Evolutionary conservation across 2,329 filamentous ascomycete species (phyloP).

Genomic region (Cadophora malorum): DNA sequence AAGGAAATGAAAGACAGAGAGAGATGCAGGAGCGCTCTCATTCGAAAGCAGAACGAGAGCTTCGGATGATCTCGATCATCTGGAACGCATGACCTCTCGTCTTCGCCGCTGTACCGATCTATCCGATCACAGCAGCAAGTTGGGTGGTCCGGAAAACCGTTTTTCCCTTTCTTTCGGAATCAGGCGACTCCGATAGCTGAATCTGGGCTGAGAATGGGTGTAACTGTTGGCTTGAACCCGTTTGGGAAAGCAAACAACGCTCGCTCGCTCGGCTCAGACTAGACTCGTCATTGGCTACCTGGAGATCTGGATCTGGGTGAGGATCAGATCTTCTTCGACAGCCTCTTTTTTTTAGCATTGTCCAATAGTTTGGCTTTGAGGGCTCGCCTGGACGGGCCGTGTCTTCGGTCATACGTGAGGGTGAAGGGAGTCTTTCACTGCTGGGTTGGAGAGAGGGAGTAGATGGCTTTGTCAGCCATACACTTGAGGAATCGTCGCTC

Average conservation of each 20-base stretch:
- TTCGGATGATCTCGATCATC: slow-evolving; percentile 4
- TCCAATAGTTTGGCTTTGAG: background rate
- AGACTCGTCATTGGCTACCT: background rate
- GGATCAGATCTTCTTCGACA: background rate
- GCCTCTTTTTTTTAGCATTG: slow-evolving; percentile 1
- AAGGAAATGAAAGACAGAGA: background rate
- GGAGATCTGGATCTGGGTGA: background rate
- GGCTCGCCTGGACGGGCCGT: background rate
- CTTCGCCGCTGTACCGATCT: too few species aligned
- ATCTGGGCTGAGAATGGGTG: background rate
- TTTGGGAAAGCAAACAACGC: slow-evolving; percentile 3
- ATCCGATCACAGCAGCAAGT: background rate
- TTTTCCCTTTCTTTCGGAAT: background rate
- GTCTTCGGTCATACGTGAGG: background rate
- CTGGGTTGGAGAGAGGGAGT: background rate
- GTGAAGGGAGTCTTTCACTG: background rate
- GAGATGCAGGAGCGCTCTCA: background rate
- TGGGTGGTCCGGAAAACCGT: slow-evolving; percentile 4
- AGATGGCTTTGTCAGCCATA: background rate
- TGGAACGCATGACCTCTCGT: background rate
- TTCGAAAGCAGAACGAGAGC: background rate
- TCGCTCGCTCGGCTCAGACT: background rate
- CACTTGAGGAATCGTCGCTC: background rate
- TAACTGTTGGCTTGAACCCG: slow-evolving; percentile 2
- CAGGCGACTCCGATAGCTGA: slow-evolving; percentile 6